A percentile compares a stretch with the other conserved stretches of the same genome.
These are phyloP conservation scores for Cladosporium sp. DNA, from an alignment of 2,329 filamentous ascomycete genomes.

Conservation along the genomic window DNA sequence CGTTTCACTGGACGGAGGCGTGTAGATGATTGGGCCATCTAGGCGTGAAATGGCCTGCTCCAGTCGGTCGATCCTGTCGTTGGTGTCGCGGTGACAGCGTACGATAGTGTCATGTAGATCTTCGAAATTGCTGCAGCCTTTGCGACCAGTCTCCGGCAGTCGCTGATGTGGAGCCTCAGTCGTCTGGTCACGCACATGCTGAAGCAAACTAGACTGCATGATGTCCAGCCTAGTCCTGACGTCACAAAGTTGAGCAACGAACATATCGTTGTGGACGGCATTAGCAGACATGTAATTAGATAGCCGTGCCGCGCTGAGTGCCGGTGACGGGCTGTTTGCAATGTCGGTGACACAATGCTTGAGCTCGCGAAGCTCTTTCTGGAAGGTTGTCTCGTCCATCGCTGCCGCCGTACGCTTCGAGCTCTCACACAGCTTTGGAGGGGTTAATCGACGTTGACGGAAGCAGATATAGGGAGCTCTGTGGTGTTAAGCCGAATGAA, in stretches of 20 bases:
- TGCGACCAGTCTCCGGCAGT: not conserved
- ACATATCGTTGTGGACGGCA: slow-evolving; percentile 8
- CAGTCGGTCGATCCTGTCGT: not conserved
- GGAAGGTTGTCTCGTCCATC: slow-evolving; percentile 19
- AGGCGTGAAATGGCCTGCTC: not conserved
- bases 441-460: not conserved
- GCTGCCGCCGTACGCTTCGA: not conserved
- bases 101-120: not conserved
- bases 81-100: not conserved
- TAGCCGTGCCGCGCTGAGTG: not conserved
- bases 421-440: not conserved
- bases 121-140: not conserved
- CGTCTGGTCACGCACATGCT: not conserved
- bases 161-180: not conserved
- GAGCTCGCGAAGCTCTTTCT: slow-evolving; percentile 13
- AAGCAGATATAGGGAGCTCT: not conserved
- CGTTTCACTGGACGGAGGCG: slow-evolving; percentile 4
- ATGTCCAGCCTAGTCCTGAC: slow-evolving; percentile 7
- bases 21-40: not conserved
- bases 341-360: slow-evolving; percentile 10
- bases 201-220: not conserved
- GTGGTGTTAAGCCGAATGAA: not conserved
- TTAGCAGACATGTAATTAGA: not conserved
- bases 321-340: not conserved
- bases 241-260: slow-evolving; percentile 9